phyloP scores from a whole-genome alignment of 1,139 yeast genomes.

The Debaryomycetaceae sp. region DNA sequence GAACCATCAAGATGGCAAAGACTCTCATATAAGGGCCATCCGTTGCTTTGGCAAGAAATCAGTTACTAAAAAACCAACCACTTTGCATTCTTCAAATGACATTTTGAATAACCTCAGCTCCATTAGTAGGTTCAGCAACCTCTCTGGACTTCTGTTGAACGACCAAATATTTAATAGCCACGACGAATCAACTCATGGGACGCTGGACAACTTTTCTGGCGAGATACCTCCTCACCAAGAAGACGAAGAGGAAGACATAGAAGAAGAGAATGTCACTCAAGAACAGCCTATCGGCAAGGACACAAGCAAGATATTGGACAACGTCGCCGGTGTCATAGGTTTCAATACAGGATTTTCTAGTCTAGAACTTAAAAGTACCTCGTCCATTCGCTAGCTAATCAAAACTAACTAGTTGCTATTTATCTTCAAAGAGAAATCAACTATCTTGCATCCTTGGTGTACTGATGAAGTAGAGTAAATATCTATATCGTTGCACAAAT shows the following conservation, averaged over 20 bases:
- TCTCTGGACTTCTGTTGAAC: constrained; percentile 31
- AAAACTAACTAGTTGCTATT: constrained; percentile 21
- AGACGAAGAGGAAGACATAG: constrained; percentile 11
- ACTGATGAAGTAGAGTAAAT: constrained; percentile 90
- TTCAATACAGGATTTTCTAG: constrained; percentile 45
- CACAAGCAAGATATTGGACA: constrained; percentile 26
- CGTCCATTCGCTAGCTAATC: constrained; percentile 34
- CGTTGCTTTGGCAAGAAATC: constrained; percentile 39
- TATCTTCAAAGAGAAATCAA: constrained; percentile 84
- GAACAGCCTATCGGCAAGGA: constrained; percentile 13
- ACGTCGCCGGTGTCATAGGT: constrained; percentile 41
- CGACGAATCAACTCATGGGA: constrained; percentile 1
- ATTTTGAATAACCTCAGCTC: constrained; percentile 28
- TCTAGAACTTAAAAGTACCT: constrained; percentile 33
- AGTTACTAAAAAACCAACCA: constrained; percentile 5
- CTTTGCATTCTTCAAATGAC: constrained; percentile 14
- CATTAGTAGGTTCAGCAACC: constrained; percentile 20
- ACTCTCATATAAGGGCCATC: constrained; percentile 81
- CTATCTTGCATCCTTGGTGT: constrained; percentile 81
- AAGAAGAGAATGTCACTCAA: constrained; percentile 7
- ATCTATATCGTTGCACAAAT: constrained; percentile 76
- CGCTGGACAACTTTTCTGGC: not conserved
- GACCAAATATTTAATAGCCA: constrained; percentile 8
- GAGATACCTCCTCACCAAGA: constrained; percentile 1
- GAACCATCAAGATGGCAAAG: constrained; percentile 96